Evolutionary conservation across 2,329 filamentous ascomycete genomes (phyloP).

Genomic region (Aspergillus pseudonomiae): DNA sequence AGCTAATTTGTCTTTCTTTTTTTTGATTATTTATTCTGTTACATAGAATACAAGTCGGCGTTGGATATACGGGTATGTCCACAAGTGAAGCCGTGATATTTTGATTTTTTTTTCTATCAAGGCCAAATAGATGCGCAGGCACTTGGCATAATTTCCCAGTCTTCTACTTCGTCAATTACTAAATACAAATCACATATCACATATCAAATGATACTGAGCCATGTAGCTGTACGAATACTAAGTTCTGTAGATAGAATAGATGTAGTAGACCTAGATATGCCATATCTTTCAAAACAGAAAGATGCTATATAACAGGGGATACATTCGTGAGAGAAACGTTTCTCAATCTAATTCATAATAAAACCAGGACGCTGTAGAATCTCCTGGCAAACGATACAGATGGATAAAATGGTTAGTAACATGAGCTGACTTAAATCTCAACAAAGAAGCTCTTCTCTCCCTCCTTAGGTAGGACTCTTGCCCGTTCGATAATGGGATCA

Average conservation of each 20-base stretch:
- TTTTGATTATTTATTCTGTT: background rate
- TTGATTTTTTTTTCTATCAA: background rate
- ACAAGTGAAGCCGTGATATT: background rate
- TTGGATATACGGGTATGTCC: conserved; percentile 1
- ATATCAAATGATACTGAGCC: background rate
- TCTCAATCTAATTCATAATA: background rate
- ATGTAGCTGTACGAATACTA: background rate
- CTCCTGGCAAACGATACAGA: conserved; percentile 9
- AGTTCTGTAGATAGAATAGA: background rate
- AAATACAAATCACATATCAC: background rate
- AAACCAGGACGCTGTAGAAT: background rate
- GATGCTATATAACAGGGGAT: background rate
- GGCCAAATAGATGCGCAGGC: background rate
- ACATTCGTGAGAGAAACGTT: background rate
- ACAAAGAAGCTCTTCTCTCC: conserved; percentile 57
- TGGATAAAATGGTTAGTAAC: background rate
- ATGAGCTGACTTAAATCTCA: conserved; percentile 33
- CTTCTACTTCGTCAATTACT: background rate
- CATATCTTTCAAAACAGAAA: background rate
- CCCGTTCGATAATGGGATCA: conserved; percentile 52
- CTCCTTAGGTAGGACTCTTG: conserved; percentile 54
- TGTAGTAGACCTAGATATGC: too few species aligned
- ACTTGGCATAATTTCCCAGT: background rate
- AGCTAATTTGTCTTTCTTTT: conserved; percentile 4
- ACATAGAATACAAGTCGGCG: conserved; percentile 4